These are phyloP conservation scores for Cordyceps fumosorosea DNA, from an alignment of 2,329 filamentous ascomycete genomes.

Conservation along the genomic window DNA sequence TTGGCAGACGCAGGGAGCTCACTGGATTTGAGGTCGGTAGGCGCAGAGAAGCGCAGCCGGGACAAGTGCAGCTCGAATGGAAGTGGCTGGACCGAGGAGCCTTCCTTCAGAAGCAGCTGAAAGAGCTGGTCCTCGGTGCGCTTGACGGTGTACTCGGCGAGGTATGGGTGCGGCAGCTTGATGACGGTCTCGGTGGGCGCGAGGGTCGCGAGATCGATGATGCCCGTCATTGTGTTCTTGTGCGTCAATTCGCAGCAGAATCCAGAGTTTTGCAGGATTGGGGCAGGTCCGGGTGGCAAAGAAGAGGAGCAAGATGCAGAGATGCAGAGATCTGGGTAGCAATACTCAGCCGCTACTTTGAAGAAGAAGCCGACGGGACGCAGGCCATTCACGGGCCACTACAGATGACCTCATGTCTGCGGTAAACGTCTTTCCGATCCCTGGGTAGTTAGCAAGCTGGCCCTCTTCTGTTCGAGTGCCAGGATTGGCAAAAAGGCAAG, in stretches of 20 bases:
- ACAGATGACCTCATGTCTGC: neutral
- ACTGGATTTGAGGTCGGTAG: slow-evolving; percentile 40
- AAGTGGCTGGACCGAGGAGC: slow-evolving; percentile 21
- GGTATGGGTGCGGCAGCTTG: slow-evolving; percentile 45
- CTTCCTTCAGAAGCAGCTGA: slow-evolving; percentile 28
- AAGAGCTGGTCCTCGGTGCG: slow-evolving; percentile 26
- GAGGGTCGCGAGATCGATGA: slow-evolving; percentile 22
- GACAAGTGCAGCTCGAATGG: slow-evolving; percentile 27
- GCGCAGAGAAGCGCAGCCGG: slow-evolving; percentile 38
- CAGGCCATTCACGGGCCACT: neutral
- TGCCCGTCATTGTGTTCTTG: slow-evolving; percentile 18
- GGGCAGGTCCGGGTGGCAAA: neutral
- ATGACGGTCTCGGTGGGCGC: slow-evolving; percentile 33
- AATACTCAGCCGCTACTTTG: neutral
- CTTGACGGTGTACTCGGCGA: slow-evolving; percentile 37
- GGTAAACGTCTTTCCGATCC: neutral
- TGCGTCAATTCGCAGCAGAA: neutral
- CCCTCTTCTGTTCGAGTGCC: neutral
- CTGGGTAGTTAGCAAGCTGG: neutral
- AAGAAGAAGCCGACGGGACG: neutral
- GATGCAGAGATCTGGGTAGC: neutral
- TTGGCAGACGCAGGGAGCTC: slow-evolving; percentile 43
- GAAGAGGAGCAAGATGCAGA: neutral
- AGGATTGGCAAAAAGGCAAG: neutral
- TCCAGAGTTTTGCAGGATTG: neutral